These are phyloP conservation scores for Neckera pumila DNA, from an alignment of 225 moss, liverwort and hornwort species.

Conservation along the genomic window DNA sequence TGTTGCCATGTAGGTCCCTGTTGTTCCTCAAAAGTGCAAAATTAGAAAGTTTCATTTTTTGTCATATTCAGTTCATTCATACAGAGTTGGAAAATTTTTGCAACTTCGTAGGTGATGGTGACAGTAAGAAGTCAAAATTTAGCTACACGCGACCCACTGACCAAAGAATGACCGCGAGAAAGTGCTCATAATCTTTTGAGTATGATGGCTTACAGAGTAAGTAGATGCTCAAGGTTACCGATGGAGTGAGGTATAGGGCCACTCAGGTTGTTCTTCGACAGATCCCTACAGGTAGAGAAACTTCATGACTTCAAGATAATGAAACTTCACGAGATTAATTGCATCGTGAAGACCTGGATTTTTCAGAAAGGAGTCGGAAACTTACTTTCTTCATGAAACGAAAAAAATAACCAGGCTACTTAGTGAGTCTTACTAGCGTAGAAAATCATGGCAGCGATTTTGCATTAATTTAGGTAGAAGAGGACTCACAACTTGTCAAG, in stretches of 20 bases:
- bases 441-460: not conserved
- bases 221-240: conserved; percentile 66
- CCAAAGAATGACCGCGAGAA: not conserved
- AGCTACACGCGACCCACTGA: not conserved
- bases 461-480: not conserved
- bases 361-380: not conserved
- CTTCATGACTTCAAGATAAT: not conserved
- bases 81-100: not conserved
- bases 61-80: not conserved
- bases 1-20: conserved; percentile 51
- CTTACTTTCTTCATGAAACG: not conserved
- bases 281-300: conserved; percentile 17
- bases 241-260: conserved; percentile 59
- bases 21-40: not conserved
- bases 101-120: not conserved
- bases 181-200: not conserved
- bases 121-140: not conserved
- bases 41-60: not conserved
- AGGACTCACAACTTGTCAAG: conserved; percentile 40
- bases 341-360: not conserved
- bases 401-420: not conserved
- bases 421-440: not conserved
- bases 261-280: conserved; percentile 32
- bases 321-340: not conserved
- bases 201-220: conserved; percentile 30